Evolutionary conservation across 208 protist species (phyloP), one percentile per base, ranked within the genome.

Genomic region (Angomonas desouzai): DNA sequence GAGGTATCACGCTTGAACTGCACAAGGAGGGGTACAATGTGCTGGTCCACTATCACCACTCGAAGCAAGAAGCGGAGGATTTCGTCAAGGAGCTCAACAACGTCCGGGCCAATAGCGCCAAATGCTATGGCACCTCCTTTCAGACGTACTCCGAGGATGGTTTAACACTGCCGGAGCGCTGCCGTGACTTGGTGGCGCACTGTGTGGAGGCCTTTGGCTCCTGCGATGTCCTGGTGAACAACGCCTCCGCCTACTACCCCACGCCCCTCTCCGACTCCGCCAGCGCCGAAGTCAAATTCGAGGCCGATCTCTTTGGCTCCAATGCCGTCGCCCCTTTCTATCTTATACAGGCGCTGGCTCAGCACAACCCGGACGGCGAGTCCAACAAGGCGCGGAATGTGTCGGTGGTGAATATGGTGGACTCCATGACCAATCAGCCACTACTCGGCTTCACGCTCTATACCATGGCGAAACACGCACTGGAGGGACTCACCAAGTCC

Each of bases 201-300:
- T 93, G 83, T 61, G 82, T 81, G 62, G 22, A 34, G 16, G 45
- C 57, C 16, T 90, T 85, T 76, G 81, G 87, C 2, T 82, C 83
- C 10, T 87, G 78, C 55, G 87, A 93, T 55, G 83, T 85, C 30
- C 68, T 93, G 32, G 83, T 93, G n/a, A 93, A 93, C 72, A 93
- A 89, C 64, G 87, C 87, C 47, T 93, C 87, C 1, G 74, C 83
- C 4, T 93, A 81, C 57, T 85, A 78, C 49, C 79, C 87, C 22
- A 89, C 83, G 0, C 81, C 83, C 33, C 70, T 93, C 34, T 32
- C 85, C 25, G 51, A 56, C 23, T 18, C 47, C 3, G 48, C 27
- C 11, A 53, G 64, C 2, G 25, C 40, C 3, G 30, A 29, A 27
- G 53, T 51, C 23, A 25, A 55, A 1, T 55, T 61, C 38, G 79